Percentiles rank a stretch among this genome's conserved stretches.
phyloP scores from a whole-genome alignment of 2,329 filamentous ascomycete species.

The Paraconiothyrium brasiliense region DNA sequence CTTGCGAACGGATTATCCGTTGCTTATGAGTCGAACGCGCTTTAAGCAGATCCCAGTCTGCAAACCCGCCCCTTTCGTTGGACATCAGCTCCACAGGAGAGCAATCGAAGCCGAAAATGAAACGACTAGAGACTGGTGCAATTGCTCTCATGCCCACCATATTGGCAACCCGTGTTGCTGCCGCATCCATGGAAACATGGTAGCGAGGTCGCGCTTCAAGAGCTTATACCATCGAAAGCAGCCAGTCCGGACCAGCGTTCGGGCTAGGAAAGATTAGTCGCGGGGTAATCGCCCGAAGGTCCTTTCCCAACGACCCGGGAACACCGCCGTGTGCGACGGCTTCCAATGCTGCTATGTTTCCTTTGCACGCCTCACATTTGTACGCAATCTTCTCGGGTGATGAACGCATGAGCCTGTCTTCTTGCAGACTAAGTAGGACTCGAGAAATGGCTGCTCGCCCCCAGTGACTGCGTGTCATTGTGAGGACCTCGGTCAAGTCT shows the following conservation, averaged over 20 bases:
- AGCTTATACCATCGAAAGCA: background rate
- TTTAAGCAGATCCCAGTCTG: background rate
- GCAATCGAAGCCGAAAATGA: background rate
- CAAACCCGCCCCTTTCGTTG: background rate
- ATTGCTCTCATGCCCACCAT: background rate
- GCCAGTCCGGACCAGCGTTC: background rate
- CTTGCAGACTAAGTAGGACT: background rate
- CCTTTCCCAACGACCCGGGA: background rate
- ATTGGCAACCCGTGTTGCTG: background rate
- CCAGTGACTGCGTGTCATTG: background rate
- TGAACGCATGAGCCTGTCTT: background rate
- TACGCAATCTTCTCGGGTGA: background rate
- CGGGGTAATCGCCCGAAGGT: slow-evolving; percentile 3
- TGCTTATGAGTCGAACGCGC: background rate
- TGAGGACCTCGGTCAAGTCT: background rate
- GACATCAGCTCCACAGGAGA: background rate
- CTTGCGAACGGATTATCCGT: background rate
- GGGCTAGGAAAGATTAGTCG: slow-evolving; percentile 5
- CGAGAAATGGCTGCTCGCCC: background rate
- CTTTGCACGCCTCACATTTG: background rate
- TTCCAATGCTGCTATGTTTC: background rate
- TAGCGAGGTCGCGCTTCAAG: background rate
- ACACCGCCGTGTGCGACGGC: background rate
- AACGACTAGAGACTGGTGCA: background rate
- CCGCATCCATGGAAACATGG: background rate